Percentiles rank a stretch among this genome's conserved stretches.
Conservation (phyloP, 345 rosid genomes). For the Ceriops zippeliana region DNA sequence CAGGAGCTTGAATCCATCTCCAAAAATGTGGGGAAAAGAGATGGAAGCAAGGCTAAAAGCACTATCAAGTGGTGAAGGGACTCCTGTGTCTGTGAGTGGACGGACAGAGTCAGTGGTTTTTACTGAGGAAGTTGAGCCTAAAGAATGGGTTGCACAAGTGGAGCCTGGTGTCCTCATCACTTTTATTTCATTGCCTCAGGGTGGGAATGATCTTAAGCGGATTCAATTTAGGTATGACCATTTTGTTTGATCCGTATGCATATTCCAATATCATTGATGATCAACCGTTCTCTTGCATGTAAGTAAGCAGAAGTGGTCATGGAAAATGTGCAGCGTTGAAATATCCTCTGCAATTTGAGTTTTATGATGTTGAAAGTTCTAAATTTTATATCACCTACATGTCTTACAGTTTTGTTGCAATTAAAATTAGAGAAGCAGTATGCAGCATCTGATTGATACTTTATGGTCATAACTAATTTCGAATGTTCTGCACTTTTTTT, state of each 20-base stretch:
- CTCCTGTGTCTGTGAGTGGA: conserved; percentile 82
- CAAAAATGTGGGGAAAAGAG: conserved; percentile 66
- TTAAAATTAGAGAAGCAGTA: background rate
- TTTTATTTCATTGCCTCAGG: conserved; percentile 79
- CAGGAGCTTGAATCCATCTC: conserved; percentile 64
- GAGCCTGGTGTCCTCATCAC: conserved; percentile 98
- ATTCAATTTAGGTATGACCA: conserved; percentile 82
- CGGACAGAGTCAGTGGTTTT: conserved; percentile 71
- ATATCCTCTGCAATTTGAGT: too few relatives aligned
- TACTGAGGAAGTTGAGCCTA: conserved; percentile 88
- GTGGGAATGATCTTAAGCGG: conserved; percentile 90
- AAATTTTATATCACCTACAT: conserved; percentile 5
- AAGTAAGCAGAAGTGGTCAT: too few relatives aligned
- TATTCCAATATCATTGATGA: background rate
- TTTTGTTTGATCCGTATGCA: background rate
- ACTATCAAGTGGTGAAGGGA: conserved; percentile 86
- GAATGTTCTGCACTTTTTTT: background rate
- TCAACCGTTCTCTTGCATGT: background rate
- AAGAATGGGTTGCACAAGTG: conserved; percentile 98
- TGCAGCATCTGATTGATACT: background rate
- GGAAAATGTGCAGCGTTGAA: too few relatives aligned
- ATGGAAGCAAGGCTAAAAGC: conserved; percentile 78
- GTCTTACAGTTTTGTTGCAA: conserved; percentile 9
- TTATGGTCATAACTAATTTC: background rate
- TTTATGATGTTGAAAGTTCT: conserved; percentile 7